Percentiles rank a stretch among this genome's conserved stretches.
phyloP scores from a whole-genome alignment of 495 filamentous ascomycete species.

The Aspergillus nidulans region DNA sequence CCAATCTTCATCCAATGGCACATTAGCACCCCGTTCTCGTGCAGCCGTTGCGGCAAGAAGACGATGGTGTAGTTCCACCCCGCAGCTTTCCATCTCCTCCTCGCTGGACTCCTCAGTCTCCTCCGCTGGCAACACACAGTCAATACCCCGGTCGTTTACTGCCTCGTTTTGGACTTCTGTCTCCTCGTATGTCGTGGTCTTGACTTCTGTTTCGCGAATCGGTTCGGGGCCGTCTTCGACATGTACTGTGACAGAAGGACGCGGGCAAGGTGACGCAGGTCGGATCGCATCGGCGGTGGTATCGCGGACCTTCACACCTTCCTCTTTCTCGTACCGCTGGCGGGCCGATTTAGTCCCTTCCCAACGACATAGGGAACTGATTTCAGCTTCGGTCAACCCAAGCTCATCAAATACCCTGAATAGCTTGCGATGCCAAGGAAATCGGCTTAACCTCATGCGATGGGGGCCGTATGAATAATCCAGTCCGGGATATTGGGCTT shows the following conservation, averaged over 20 bases:
- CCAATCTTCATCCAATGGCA: constrained; percentile 72
- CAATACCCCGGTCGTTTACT: constrained; percentile 23
- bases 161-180: constrained; percentile 22
- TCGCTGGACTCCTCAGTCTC: constrained; percentile 61
- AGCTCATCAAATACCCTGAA: constrained; percentile 81
- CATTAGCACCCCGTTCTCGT: constrained; percentile 57
- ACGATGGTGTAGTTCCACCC: constrained; percentile 65
- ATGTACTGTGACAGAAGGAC: constrained; percentile 32
- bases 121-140: constrained; percentile 25
- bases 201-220: constrained; percentile 29
- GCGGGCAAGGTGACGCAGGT: constrained; percentile 29
- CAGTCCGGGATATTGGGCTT: constrained; percentile 86
- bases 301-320: constrained; percentile 66
- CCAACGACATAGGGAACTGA: constrained; percentile 78
- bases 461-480: constrained; percentile 80
- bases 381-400: constrained; percentile 70
- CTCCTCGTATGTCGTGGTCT: constrained; percentile 24
- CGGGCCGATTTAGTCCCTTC: constrained; percentile 91
- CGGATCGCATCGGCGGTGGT: constrained; percentile 69
- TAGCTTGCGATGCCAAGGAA: constrained; percentile 72
- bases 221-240: constrained; percentile 29
- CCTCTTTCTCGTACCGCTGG: constrained; percentile 76
- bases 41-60: constrained; percentile 65
- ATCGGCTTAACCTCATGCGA: constrained; percentile 77
- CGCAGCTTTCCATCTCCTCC: constrained; percentile 66